Evolutionary conservation across 2,329 filamentous ascomycete species (phyloP).

Genomic region (Alternaria infectoria): DNA sequence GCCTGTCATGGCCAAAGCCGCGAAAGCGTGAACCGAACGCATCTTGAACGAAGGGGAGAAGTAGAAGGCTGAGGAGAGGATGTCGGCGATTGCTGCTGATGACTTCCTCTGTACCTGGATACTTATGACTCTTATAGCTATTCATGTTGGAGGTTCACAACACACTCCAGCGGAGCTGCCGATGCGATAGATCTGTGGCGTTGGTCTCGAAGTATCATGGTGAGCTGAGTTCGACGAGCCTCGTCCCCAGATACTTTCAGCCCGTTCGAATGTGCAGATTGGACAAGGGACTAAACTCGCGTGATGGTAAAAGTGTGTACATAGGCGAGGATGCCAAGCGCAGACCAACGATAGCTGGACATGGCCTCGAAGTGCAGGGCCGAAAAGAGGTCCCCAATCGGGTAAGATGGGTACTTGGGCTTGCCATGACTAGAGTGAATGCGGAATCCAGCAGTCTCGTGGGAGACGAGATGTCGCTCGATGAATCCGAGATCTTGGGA

Average conservation of each 20-base stretch:
- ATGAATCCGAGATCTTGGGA: not conserved
- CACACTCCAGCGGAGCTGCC: not conserved
- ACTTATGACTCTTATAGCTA: not conserved
- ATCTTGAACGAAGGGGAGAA: not conserved
- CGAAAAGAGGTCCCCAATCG: not conserved
- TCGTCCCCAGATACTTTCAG: not conserved
- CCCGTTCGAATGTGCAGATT: not conserved
- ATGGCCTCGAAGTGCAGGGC: not conserved
- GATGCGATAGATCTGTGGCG: not conserved
- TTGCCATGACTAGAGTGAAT: not conserved
- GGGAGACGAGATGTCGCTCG: not conserved
- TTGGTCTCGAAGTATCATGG: not conserved
- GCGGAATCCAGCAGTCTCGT: not conserved
- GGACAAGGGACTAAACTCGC: not conserved
- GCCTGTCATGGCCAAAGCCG: not conserved
- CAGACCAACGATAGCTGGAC: not conserved
- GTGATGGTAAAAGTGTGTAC: not conserved
- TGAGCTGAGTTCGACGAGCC: not conserved
- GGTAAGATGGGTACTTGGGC: not conserved
- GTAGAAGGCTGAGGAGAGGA: not conserved
- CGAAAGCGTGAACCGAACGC: not conserved
- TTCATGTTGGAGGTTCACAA: not conserved
- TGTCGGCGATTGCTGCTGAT: not conserved
- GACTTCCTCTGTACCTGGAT: not conserved
- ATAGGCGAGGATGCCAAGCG: not conserved